Percentiles rank a stretch among this genome's conserved stretches.
Evolutionary conservation across 352 stramenopile species (phyloP).

Genomic region (Thalassiosira mediterranea): DNA sequence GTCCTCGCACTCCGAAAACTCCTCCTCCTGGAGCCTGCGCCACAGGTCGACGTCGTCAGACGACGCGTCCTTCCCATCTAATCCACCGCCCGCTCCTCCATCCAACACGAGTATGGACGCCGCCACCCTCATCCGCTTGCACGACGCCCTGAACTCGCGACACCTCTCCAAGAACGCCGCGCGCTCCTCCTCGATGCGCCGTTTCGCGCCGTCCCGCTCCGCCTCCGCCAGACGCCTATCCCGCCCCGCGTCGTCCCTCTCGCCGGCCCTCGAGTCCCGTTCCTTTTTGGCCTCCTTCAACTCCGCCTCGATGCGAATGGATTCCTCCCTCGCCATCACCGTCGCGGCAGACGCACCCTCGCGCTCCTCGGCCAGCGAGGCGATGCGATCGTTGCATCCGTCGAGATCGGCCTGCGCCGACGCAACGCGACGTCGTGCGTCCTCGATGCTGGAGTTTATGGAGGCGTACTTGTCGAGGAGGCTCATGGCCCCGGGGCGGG

Average conservation of each 20-base stretch:
- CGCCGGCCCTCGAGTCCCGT: constrained; percentile 12
- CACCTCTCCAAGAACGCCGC: constrained; percentile 54
- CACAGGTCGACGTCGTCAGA: constrained; percentile 39
- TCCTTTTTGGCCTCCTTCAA: constrained; percentile 24
- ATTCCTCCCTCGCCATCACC: constrained; percentile 20
- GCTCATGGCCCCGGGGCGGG: neutral
- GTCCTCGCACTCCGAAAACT: constrained; percentile 30
- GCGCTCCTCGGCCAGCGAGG: constrained; percentile 26
- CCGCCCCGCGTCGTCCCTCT: constrained; percentile 25
- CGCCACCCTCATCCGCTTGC: constrained; percentile 47
- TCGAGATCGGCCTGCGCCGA: constrained; percentile 22
- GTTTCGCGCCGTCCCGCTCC: constrained; percentile 25
- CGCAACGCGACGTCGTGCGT: constrained; percentile 29
- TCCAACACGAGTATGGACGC: constrained; percentile 59
- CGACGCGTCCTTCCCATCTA: constrained; percentile 14
- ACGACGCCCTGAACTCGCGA: constrained; percentile 52
- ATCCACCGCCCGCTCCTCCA: constrained; percentile 13
- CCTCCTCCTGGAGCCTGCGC: constrained; percentile 49
- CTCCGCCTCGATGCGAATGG: constrained; percentile 18
- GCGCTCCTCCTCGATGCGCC: constrained; percentile 40
- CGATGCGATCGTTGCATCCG: constrained; percentile 23
- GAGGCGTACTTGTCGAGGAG: constrained; percentile 57
- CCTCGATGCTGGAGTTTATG: constrained; percentile 62
- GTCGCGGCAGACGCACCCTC: constrained; percentile 27
- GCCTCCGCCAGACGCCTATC: constrained; percentile 30